phyloP scores from a whole-genome alignment of 225 moss, liverwort and hornwort species.

The Lunularia cruciata region DNA sequence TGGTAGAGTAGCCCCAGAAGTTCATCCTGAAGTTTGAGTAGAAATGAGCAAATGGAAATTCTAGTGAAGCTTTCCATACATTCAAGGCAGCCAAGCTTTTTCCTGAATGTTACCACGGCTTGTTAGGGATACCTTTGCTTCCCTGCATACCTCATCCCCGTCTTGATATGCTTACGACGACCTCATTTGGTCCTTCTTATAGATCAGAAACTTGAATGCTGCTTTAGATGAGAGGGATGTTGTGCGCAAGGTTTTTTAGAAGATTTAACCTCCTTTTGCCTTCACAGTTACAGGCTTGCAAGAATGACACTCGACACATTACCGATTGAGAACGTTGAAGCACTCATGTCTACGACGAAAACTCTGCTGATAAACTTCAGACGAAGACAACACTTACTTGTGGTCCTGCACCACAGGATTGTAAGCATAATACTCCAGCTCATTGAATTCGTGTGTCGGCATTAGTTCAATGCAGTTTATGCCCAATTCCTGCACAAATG shows the following conservation, averaged over 20 bases:
- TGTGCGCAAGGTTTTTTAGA: not conserved
- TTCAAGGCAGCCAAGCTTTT: no score
- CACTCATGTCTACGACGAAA: no score
- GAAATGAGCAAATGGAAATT: not conserved
- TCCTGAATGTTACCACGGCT: no score
- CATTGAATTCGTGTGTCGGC: slow-evolving; percentile 91
- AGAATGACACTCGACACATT: no score
- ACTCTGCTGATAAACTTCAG: no score
- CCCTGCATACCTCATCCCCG: no score
- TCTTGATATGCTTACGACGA: no score
- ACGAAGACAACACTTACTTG: slow-evolving; percentile 49
- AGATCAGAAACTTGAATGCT: not conserved
- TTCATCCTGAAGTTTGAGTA: slow-evolving; percentile 52
- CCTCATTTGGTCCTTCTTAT: not conserved
- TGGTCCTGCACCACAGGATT: slow-evolving; percentile 80
- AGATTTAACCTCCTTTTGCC: no score
- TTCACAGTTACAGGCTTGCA: no score
- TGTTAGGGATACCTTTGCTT: no score
- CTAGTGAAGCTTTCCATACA: not conserved
- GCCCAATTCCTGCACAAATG: slow-evolving; percentile 64
- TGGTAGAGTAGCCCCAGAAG: slow-evolving; percentile 93
- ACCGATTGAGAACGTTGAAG: no score
- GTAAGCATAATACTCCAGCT: slow-evolving; percentile 83
- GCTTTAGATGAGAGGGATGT: not conserved
- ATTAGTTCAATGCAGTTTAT: slow-evolving; percentile 86